Percentiles rank a stretch among this genome's conserved stretches.
These are phyloP conservation scores for Eucalyptus polyanthemos DNA, from an alignment of 345 rosid species.

Conservation along the genomic window DNA sequence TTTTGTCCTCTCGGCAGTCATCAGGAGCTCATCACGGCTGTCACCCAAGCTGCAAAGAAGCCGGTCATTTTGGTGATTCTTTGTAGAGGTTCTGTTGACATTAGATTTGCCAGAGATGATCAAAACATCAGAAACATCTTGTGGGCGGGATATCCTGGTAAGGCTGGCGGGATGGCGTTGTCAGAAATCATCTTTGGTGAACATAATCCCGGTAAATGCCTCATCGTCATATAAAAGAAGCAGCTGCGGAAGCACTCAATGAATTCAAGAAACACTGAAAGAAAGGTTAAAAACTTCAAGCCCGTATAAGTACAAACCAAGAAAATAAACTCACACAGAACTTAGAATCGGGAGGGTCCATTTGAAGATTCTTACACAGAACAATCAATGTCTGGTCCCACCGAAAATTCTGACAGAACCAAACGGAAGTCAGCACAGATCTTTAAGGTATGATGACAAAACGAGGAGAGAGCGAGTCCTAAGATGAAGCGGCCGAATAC, in stretches of 20 bases:
- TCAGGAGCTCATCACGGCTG: slow-evolving; percentile 37
- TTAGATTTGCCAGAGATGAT: slow-evolving; percentile 48
- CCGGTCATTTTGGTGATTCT: slow-evolving; percentile 63
- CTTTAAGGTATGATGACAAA: not conserved
- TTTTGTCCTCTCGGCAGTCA: slow-evolving; percentile 67
- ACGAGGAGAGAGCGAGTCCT: not conserved
- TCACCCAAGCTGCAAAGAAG: slow-evolving; percentile 52
- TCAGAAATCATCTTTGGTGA: slow-evolving; percentile 81
- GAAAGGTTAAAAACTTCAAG: not conserved
- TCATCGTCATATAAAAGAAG: not conserved
- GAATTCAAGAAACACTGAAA: not conserved
- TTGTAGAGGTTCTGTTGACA: slow-evolving; percentile 72
- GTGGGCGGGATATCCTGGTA: slow-evolving; percentile 96
- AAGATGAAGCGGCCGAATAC: not conserved
- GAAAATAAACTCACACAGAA: not conserved
- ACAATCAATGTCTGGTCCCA: not conserved
- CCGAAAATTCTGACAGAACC: not conserved
- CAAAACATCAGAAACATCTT: slow-evolving; percentile 53
- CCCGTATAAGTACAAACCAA: not conserved
- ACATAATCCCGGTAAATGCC: slow-evolving; percentile 66
- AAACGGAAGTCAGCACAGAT: not conserved
- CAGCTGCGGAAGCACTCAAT: not conserved
- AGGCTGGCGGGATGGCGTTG: slow-evolving; percentile 68
- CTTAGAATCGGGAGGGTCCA: not conserved
- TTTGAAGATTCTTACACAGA: not conserved